Conservation (phyloP, 768 basidiomycete genomes). For the Russula earlei region DNA sequence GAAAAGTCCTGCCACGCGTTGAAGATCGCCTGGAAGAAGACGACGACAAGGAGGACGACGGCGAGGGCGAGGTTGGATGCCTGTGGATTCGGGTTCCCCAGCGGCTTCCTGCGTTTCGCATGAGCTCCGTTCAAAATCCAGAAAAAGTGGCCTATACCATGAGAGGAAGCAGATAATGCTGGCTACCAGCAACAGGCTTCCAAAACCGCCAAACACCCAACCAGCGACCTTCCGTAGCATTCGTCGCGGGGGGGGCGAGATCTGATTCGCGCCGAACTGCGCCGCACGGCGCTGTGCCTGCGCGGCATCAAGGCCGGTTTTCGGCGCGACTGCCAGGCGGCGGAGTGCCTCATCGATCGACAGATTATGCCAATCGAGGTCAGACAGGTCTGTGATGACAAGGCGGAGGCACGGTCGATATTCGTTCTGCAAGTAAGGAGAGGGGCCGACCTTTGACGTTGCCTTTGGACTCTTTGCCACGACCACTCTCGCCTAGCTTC, state of each 20-base stretch:
- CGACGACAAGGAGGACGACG: constrained; percentile 40
- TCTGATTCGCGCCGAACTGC: constrained; percentile 40
- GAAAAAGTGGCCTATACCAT: constrained; percentile 26
- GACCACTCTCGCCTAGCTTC: too few species aligned
- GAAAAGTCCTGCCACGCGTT: constrained; percentile 50
- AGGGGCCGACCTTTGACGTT: constrained; percentile 3
- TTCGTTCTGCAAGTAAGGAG: not conserved
- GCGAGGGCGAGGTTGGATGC: constrained; percentile 53
- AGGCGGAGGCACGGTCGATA: not conserved
- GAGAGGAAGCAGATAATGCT: constrained; percentile 48
- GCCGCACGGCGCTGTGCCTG: constrained; percentile 40
- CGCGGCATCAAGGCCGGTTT: constrained; percentile 38
- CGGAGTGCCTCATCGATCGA: constrained; percentile 15
- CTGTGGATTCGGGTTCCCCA: constrained; percentile 45
- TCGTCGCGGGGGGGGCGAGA: constrained; percentile 40
- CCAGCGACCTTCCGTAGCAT: constrained; percentile 35
- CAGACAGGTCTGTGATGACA: not conserved
- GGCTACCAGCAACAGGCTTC: constrained; percentile 34
- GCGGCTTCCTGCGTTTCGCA: constrained; percentile 38
- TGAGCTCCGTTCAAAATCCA: not conserved
- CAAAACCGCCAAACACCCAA: constrained; percentile 49
- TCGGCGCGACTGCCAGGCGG: constrained; percentile 33
- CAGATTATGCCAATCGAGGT: constrained; percentile 16
- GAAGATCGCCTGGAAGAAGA: constrained; percentile 32
- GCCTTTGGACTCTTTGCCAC: not conserved